Evolutionary conservation across 148 eudicot genomes (phyloP).

Genomic region (Camellia sinensis): DNA sequence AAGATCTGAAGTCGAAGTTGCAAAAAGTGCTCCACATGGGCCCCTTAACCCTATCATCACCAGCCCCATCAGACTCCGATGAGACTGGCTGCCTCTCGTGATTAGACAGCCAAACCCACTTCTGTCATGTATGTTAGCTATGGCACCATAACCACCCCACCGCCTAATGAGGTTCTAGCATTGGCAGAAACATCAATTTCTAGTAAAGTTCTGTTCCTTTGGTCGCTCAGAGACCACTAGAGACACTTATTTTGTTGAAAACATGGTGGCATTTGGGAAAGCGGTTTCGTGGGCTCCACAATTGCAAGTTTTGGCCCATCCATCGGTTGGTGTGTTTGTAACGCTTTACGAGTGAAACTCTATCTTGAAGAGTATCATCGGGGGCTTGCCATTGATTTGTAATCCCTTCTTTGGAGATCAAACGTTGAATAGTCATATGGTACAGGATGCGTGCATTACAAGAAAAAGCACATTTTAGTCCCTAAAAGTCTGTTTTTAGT

Average conservation of each 20-base stretch:
- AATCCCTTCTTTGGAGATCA: conserved; percentile 69
- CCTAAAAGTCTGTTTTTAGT: no score
- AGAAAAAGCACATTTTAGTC: no score
- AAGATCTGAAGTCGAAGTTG: conserved; percentile 37
- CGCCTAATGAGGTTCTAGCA: conserved; percentile 40
- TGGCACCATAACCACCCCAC: conserved; percentile 41
- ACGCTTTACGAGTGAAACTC: conserved; percentile 84
- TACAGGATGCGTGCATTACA: conserved; percentile 38
- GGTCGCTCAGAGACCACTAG: conserved; percentile 46
- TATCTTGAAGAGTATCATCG: no score
- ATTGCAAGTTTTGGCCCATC: conserved; percentile 38
- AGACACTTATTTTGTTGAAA: conserved; percentile 29
- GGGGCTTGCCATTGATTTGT: conserved; percentile 64
- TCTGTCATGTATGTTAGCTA: conserved; percentile 64
- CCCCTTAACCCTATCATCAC: conserved; percentile 29
- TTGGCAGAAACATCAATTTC: conserved; percentile 48
- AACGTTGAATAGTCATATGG: conserved; percentile 37
- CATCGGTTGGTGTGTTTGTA: conserved; percentile 48
- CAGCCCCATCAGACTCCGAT: conserved; percentile 16
- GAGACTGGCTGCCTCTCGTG: conserved; percentile 40
- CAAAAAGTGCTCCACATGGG: conserved; percentile 36
- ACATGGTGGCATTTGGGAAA: conserved; percentile 30
- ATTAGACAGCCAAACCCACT: conserved; percentile 34
- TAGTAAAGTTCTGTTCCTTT: conserved; percentile 45
- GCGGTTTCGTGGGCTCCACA: conserved; percentile 79